Evolutionary conservation across 2,329 filamentous ascomycete species (phyloP).

Genomic region (Periconia sp.): DNA sequence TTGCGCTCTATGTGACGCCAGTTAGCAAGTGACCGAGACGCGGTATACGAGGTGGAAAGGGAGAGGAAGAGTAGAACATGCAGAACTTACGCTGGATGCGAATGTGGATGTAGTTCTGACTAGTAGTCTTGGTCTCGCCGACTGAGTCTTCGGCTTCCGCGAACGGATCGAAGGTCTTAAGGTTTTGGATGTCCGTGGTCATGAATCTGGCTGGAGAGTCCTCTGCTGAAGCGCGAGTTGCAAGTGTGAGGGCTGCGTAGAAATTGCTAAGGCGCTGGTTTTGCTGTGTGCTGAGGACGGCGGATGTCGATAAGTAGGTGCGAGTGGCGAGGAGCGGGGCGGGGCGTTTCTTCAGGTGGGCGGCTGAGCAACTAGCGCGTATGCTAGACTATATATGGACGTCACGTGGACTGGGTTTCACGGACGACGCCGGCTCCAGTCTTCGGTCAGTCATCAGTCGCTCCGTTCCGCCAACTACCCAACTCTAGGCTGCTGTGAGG

Average conservation of each 20-base stretch:
- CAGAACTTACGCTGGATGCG: conserved; percentile 86
- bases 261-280: background rate
- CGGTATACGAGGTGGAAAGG: conserved; percentile 1
- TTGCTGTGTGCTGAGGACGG: conserved; percentile 2
- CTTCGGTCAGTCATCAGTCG: too few species aligned
- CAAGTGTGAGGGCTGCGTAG: conserved; percentile 6
- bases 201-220: conserved; percentile 39
- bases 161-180: conserved; percentile 80
- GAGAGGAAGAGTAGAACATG: background rate
- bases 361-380: conserved; percentile 1
- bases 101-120: conserved; percentile 99
- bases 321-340: background rate
- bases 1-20: conserved; percentile 78
- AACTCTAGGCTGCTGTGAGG: too few species aligned
- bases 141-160: conserved; percentile 99
- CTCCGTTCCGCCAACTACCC: too few species aligned
- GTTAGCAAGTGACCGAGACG: conserved; percentile 49
- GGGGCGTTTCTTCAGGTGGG: background rate
- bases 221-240: conserved; percentile 25
- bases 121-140: conserved; percentile 85
- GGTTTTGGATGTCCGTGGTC: conserved; percentile 54
- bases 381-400: too few species aligned
- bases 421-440: too few species aligned
- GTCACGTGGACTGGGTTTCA: too few species aligned
- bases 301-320: conserved; percentile 3